phyloP scores from a whole-genome alignment of 1,284 basidiomycete genomes.

The Leccinum fuscescens region DNA sequence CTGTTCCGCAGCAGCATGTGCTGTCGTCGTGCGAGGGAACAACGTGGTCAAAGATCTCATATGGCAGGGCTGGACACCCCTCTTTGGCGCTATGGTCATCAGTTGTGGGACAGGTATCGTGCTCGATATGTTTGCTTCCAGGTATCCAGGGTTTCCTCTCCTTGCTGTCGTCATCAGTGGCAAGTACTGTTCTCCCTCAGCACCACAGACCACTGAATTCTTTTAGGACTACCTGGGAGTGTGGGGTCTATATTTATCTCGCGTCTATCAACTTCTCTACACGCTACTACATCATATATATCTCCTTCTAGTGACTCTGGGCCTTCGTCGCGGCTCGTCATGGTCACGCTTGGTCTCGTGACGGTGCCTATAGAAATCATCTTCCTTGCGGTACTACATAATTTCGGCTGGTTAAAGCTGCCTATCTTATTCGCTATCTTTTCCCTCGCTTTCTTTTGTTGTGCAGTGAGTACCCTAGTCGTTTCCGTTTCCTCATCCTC shows the following conservation, averaged over 20 bases:
- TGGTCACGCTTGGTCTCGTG: conserved; percentile 67
- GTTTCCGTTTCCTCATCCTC: background rate
- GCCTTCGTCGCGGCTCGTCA: conserved; percentile 54
- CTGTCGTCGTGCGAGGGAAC: conserved; percentile 63
- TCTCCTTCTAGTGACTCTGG: conserved; percentile 19
- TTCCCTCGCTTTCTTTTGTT: conserved; percentile 68
- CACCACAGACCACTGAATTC: background rate
- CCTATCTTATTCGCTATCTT: conserved; percentile 65
- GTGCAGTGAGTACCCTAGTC: conserved; percentile 55
- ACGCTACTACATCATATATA: conserved; percentile 48
- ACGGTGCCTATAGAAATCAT: conserved; percentile 75
- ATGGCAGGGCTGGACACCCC: conserved; percentile 83
- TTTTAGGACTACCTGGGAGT: conserved; percentile 75
- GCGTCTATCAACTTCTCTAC: conserved; percentile 83
- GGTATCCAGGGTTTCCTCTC: conserved; percentile 86
- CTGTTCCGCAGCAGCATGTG: conserved; percentile 52
- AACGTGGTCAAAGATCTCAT: conserved; percentile 68
- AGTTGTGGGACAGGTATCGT: conserved; percentile 90
- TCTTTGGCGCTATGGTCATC: conserved; percentile 91
- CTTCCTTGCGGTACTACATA: conserved; percentile 65
- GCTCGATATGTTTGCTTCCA: conserved; percentile 84
- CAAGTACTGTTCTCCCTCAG: conserved; percentile 30
- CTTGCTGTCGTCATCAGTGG: conserved; percentile 89
- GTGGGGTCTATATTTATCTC: conserved; percentile 92
- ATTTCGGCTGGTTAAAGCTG: conserved; percentile 75